Percentiles rank a stretch among this genome's conserved stretches.
Evolutionary conservation across 768 basidiomycete genomes (phyloP).

Genomic region (Panellus pusillus): DNA sequence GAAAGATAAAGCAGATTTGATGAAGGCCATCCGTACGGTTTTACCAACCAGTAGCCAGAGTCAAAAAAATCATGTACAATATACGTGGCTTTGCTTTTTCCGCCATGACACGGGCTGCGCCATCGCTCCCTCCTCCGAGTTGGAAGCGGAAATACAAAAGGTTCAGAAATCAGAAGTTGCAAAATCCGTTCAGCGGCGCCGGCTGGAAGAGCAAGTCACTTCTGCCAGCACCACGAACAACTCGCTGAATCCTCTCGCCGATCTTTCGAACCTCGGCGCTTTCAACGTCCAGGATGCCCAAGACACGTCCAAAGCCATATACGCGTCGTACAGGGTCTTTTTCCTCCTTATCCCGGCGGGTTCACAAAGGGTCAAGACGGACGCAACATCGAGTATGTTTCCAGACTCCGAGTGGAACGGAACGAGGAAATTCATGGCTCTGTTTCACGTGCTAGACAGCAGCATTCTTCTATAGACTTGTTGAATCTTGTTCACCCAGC

Average conservation of each 20-base stretch:
- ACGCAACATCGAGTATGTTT: too few relatives aligned
- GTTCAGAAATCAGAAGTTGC: conserved; percentile 26
- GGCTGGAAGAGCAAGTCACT: conserved; percentile 59
- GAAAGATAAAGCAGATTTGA: too few relatives aligned
- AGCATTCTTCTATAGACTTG: too few relatives aligned
- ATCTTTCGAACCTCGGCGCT: conserved; percentile 67
- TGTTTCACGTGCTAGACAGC: too few relatives aligned
- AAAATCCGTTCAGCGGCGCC: conserved; percentile 37
- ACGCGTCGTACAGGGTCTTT: conserved; percentile 80
- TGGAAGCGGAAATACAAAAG: conserved; percentile 48
- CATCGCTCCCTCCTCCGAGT: conserved; percentile 49
- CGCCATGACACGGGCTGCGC: conserved; percentile 13
- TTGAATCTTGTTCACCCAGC: too few relatives aligned
- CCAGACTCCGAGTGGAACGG: too few relatives aligned
- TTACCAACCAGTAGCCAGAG: too few relatives aligned
- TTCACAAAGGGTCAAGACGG: too few relatives aligned
- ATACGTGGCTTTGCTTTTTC: too few relatives aligned
- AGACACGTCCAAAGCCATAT: conserved; percentile 71
- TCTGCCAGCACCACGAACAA: conserved; percentile 49
- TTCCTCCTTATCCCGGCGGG: conserved; percentile 63
- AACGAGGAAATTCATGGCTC: too few relatives aligned
- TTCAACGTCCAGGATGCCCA: conserved; percentile 47
- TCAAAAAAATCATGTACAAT: too few relatives aligned
- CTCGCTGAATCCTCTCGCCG: conserved; percentile 77
- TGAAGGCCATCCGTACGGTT: conserved; percentile 16